Percentiles rank a stretch among this genome's conserved stretches.
phyloP scores from a whole-genome alignment of 139 green algal genomes.

The Auxenochlorella protothecoides region DNA sequence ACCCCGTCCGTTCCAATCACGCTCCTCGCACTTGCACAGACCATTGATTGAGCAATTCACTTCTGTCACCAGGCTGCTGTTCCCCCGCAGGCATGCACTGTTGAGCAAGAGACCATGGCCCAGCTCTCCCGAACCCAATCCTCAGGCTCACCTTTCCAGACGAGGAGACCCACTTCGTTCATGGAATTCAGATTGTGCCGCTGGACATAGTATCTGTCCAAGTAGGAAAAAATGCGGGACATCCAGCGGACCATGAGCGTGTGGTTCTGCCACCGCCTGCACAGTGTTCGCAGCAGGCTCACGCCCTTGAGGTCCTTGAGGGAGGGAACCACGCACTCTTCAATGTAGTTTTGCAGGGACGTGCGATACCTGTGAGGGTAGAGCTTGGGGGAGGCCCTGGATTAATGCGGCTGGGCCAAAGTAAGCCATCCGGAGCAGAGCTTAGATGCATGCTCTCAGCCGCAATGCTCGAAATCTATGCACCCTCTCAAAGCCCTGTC shows the following conservation, averaged over 20 bases:
- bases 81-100: no score
- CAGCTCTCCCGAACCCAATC: neutral
- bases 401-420: neutral
- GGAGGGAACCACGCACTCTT: conserved; percentile 71
- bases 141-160: conserved; percentile 54
- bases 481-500: no score
- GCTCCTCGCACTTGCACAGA: no score
- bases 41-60: no score
- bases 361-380: conserved; percentile 60
- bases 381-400: neutral
- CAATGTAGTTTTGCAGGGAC: conserved; percentile 91
- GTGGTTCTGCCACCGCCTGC: conserved; percentile 90
- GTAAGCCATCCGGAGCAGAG: neutral
- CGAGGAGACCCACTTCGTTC: conserved; percentile 86
- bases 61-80: no score
- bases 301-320: conserved; percentile 76
- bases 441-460: no score
- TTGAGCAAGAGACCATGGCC: neutral
- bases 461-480: no score
- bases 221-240: conserved; percentile 98
- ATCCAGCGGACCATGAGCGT: conserved; percentile 98
- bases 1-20: neutral
- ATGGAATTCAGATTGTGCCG: conserved; percentile 76
- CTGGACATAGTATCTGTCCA: conserved; percentile 97
- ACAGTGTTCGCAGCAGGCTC: conserved; percentile 85